phyloP scores from a whole-genome alignment of 192 early-diverging fungal genomes.

The Backusella parvicylindrica region DNA sequence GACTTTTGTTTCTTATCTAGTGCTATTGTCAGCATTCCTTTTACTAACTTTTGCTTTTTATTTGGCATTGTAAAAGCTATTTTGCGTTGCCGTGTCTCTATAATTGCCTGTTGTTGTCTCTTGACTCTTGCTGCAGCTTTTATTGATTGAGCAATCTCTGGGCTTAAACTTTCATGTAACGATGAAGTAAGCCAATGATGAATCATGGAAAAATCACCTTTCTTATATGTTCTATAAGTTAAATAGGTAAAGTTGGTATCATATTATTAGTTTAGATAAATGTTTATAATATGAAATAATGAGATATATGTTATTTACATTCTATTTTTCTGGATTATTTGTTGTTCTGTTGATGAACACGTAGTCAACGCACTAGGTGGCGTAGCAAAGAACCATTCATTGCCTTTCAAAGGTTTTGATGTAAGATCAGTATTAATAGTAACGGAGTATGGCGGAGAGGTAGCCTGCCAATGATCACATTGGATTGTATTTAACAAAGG shows the following conservation, averaged over 20 bases:
- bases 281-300: not conserved
- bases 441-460: not conserved
- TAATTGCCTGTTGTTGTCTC: constrained; percentile 28
- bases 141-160: constrained; percentile 1
- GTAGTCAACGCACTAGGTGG: not conserved
- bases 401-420: not conserved
- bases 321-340: constrained; percentile 5
- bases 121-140: constrained; percentile 1
- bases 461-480: constrained; percentile 1
- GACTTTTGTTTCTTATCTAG: not conserved
- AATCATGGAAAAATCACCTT: not conserved
- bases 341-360: not conserved
- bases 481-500: constrained; percentile 10
- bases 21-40: not conserved
- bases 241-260: not conserved
- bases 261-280: not conserved
- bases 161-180: not conserved
- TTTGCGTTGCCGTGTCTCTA: constrained; percentile 19
- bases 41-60: not conserved
- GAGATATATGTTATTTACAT: constrained; percentile 4
- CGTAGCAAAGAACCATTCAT: constrained; percentile 6
- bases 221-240: not conserved
- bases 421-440: not conserved
- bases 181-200: constrained; percentile 1
- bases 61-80: not conserved